Base-by-base conservation (phyloP, 2,329 filamentous ascomycete genomes). In the Stagonosporopsis rhizophila region DNA sequence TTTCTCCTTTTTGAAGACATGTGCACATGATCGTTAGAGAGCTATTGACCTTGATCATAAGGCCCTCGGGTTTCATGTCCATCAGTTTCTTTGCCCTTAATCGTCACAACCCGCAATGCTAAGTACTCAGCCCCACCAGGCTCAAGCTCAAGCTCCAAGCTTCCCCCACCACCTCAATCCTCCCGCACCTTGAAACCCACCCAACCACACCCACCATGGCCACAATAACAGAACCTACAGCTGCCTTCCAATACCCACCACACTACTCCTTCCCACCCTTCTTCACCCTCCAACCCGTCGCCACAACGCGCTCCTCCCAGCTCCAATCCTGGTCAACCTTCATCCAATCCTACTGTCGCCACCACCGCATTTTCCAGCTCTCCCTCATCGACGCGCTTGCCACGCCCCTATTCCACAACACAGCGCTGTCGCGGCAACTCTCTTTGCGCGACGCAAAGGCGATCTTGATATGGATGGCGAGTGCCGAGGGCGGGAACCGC, bases 321-420 rank as follows among this genome's bases (percentile, higher is more conserved):
- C 87, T 92, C 59, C 81, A 85, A 56, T 93, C 93, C 78, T 99
- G 95, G 95, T 87, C 89, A n/a, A 77, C 85, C 28, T 85, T 97
- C 15, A 86, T 98, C 71, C 91, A 92, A 59, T 78, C 88, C 71
- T 97, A 96, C 87, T 91, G 90, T 77, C 86, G 87, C 0, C 84
- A 91, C 78, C 83, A 94, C 80, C 87, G 86, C 66, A 80, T 93
- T 71, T 96, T 88, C 81, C 86, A 86, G 52, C 85, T 98, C 52
- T 84, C 88, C 4, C 81, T 96, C 34, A 80, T 85, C 50, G 81
- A 87, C 64, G 71, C 72, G 8, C 69, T 75, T 42, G 39, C 85
- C 56, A 82, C 85, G 0, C 84, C 82, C 0, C 77, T 88, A 3
- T 88, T 87, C 77, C 69, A 79, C 65, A 86, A 86, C 68, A 48